phyloP scores from a whole-genome alignment of 208 protist genomes.

The Leishmania mexicana region DNA sequence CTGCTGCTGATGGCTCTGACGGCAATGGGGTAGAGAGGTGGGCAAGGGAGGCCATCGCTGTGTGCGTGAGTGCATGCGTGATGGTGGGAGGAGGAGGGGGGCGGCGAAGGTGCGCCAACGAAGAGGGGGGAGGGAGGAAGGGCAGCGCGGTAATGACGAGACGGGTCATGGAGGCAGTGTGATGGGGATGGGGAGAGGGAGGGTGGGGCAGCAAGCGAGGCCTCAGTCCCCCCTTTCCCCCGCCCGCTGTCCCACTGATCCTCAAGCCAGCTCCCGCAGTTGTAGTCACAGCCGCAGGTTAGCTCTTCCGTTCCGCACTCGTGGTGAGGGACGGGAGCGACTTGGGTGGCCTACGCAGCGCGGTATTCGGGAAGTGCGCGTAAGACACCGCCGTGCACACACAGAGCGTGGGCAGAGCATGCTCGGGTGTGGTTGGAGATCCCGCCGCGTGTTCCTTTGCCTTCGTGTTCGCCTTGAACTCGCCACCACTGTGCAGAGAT shows the following conservation, averaged over 20 bases:
- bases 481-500: background rate
- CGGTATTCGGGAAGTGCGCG: background rate
- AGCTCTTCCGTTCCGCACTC: background rate
- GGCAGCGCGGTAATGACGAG: background rate
- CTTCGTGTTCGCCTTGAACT: background rate
- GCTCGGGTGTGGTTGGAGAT: background rate
- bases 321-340: background rate
- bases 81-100: background rate
- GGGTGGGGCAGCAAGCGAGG: background rate
- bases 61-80: background rate
- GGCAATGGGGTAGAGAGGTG: background rate
- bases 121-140: background rate
- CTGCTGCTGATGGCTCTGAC: slow-evolving; percentile 1
- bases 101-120: background rate
- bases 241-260: background rate
- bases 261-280: background rate
- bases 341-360: background rate
- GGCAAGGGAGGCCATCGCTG: background rate
- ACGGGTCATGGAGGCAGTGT: background rate
- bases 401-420: background rate
- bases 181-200: background rate
- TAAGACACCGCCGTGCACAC: background rate
- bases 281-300: background rate
- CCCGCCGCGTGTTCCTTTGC: background rate
- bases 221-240: background rate